Evolutionary conservation across 345 rosid species (phyloP), one percentile per base, ranked within the genome.

Genomic region (Limnanthes douglasii): DNA sequence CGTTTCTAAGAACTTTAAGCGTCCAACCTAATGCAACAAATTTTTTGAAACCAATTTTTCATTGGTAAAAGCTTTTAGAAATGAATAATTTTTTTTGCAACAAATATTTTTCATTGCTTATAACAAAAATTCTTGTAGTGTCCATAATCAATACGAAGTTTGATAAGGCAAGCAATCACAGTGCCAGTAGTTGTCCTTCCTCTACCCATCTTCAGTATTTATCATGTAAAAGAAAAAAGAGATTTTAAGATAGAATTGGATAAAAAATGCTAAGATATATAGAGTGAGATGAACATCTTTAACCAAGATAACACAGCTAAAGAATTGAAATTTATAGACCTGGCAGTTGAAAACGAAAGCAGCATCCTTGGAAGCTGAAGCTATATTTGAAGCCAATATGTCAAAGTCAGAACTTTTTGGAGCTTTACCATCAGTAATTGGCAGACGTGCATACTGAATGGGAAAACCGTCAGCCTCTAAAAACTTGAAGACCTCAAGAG

Each of bases 171-270:
- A 25, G 98, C 98, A 57, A 90, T 83, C 32, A 83, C 98, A 44
- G 98, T 83, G 40, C 95, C 98, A 34, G 95, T 77, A 13, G 98
- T 90, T n/a, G 98, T 90, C 68, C 98, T 84, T 60, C 98, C 98
- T 64, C 77, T 84, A 46, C 98, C 98, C 94, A 90, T 90, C 95
- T 88, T 65, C 22, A 35, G 50, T 31, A 24, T 39, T 39, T n/a
- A 36, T 31, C 41, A 26, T 18, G 8, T 40, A 54, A 37, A 36
- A 22, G 21, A 18, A 46, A 45, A 39, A 25, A 20, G 3, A 11
- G 21, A 42, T n/a, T n/a, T n/a, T n/a, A n/a, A n/a, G n/a, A n/a
- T n/a, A n/a, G n/a, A n/a, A n/a, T n/a, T n/a, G n/a, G n/a, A n/a
- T n/a, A n/a, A n/a, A n/a, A n/a, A n/a, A n/a, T n/a, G n/a, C n/a